These are phyloP conservation scores for Centrapalus pauciflorus DNA, from an alignment of 129 eudicot species.

Conservation along the genomic window DNA sequence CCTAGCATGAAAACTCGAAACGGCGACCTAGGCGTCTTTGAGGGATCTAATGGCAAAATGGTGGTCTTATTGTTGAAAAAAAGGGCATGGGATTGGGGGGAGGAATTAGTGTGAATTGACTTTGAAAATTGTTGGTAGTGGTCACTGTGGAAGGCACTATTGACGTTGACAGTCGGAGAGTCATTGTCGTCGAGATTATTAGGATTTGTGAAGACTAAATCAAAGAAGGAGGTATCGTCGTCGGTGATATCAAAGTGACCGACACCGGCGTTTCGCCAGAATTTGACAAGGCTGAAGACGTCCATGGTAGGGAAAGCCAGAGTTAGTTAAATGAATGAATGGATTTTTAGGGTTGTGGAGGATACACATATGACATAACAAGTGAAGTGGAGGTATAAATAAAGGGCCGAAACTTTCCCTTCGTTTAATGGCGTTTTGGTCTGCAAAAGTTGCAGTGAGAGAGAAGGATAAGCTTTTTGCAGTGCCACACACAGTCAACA, in stretches of 20 bases:
- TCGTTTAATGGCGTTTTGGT: constrained; percentile 29
- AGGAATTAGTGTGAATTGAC: constrained; percentile 18
- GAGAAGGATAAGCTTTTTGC: constrained; percentile 35
- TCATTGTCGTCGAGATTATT: constrained; percentile 5
- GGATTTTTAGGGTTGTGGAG: neutral
- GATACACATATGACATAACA: neutral
- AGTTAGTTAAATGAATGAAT: neutral
- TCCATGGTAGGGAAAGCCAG: constrained; percentile 47
- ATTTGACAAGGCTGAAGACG: constrained; percentile 49
- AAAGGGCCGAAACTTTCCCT: constrained; percentile 27
- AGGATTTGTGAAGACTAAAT: constrained; percentile 46
- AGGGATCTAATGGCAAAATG: constrained; percentile 24
- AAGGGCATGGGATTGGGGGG: constrained; percentile 23
- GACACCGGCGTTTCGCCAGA: constrained; percentile 53
- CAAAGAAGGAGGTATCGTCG: constrained; percentile 71
- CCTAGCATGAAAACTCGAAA: constrained; percentile 49
- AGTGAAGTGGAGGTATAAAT: constrained; percentile 7
- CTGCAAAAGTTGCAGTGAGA: constrained; percentile 30
- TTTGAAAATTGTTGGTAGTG: constrained; percentile 18
- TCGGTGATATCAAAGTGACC: constrained; percentile 31
- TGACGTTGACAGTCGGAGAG: constrained; percentile 22
- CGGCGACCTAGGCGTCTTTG: constrained; percentile 46
- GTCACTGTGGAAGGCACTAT: constrained; percentile 17
- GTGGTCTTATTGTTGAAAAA: constrained; percentile 27
- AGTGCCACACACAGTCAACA: constrained; percentile 11